These are phyloP conservation scores for Olyra latifolia DNA, from an alignment of 176 grass and related monocot genomes.

Conservation along the genomic window DNA sequence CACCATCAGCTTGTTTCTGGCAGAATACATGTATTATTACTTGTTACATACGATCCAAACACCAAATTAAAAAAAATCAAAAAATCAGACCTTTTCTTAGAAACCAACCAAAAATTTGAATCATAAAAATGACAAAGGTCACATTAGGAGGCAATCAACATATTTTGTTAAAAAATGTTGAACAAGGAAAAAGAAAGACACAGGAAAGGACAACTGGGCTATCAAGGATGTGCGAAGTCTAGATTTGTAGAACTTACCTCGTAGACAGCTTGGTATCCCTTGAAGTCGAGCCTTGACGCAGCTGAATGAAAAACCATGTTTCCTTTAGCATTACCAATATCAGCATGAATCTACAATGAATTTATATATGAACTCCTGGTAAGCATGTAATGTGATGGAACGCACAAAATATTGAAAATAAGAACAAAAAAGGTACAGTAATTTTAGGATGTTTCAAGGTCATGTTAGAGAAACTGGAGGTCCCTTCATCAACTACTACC, in stretches of 20 bases:
- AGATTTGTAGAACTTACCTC: constrained; percentile 49
- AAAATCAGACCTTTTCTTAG: neutral
- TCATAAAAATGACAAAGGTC: neutral
- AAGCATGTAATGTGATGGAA: constrained; percentile 13
- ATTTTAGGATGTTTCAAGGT: constrained; percentile 15
- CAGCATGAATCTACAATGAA: constrained; percentile 82
- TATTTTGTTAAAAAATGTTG: constrained; percentile 11
- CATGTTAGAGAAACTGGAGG: constrained; percentile 14
- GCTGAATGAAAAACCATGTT: constrained; percentile 62
- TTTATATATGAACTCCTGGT: neutral
- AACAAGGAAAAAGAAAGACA: neutral
- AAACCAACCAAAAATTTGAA: neutral
- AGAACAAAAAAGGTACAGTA: neutral
- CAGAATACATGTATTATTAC: neutral
- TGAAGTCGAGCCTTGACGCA: constrained; percentile 73
- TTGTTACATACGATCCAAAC: neutral
- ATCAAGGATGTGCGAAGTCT: constrained; percentile 26
- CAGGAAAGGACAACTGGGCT: constrained; percentile 11
- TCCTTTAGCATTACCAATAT: constrained; percentile 67
- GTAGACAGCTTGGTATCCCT: constrained; percentile 81
- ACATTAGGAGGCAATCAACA: constrained; percentile 3
- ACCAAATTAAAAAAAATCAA: neutral
- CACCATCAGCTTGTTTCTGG: neutral
- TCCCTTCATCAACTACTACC: neutral
- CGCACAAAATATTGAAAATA: neutral